Percentiles rank a stretch among this genome's conserved stretches.
These are phyloP conservation scores for Phytophthora vignae DNA, from an alignment of 352 stramenopile genomes.

Conservation along the genomic window DNA sequence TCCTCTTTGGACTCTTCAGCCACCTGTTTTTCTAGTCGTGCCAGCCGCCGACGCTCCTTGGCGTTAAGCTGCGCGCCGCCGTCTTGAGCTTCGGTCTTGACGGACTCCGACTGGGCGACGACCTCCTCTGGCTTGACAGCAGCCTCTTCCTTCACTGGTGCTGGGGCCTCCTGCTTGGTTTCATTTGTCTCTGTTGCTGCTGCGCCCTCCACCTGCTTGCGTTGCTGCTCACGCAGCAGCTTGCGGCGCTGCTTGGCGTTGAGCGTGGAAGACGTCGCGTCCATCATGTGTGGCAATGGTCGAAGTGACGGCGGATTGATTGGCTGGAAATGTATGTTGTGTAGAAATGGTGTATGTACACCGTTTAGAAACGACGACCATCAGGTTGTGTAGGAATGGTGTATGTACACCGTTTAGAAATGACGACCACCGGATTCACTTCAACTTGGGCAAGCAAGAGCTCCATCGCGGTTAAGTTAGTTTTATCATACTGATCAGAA, in stretches of 20 bases:
- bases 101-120: conserved; percentile 3
- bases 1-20: conserved; percentile 10
- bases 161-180: background rate
- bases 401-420: too few species aligned
- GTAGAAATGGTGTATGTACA: too few species aligned
- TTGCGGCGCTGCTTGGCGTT: conserved; percentile 88
- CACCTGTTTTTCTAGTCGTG: conserved; percentile 29
- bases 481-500: conserved; percentile 33
- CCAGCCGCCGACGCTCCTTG: conserved; percentile 43
- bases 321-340: background rate
- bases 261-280: conserved; percentile 31
- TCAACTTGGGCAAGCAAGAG: background rate
- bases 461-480: background rate
- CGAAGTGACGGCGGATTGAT: background rate
- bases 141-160: conserved; percentile 6
- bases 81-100: background rate
- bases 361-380: too few species aligned
- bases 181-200: background rate
- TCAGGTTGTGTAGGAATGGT: too few species aligned
- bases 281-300: conserved; percentile 8
- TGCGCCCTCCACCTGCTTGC: conserved; percentile 2
- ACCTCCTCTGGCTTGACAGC: background rate
- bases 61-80: conserved; percentile 17
- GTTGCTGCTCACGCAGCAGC: conserved; percentile 69
- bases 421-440: background rate